These are phyloP conservation scores for Saitozyma podzolica DNA, from an alignment of 768 basidiomycete species.

Conservation along the genomic window DNA sequence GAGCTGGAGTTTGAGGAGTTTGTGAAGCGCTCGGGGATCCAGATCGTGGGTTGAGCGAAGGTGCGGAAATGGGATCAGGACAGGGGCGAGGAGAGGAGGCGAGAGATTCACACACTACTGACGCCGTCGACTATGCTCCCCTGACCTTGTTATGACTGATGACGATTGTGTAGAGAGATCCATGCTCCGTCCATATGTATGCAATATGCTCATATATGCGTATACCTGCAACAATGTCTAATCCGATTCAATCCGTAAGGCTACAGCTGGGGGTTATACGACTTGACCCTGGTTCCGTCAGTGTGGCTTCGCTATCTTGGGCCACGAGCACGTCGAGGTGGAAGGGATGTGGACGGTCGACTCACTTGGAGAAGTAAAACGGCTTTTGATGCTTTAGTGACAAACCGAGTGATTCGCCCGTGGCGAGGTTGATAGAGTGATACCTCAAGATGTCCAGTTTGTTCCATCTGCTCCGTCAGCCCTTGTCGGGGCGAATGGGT, in stretches of 20 bases:
- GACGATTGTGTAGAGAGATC: too few species aligned
- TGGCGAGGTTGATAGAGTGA: slow-evolving; percentile 71
- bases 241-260: too few species aligned
- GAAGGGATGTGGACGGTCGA: slow-evolving; percentile 39
- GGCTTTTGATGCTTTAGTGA: slow-evolving; percentile 78
- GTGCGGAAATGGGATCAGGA: not conserved
- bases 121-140: too few species aligned
- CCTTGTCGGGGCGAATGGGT: too few species aligned
- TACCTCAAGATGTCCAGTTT: slow-evolving; percentile 73
- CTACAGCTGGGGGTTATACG: slow-evolving; percentile 25
- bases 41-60: not conserved
- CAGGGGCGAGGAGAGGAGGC: not conserved
- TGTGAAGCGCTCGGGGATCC: too few species aligned
- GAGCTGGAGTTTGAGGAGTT: too few species aligned
- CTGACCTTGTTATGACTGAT: too few species aligned
- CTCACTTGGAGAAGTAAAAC: slow-evolving; percentile 88
- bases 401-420: slow-evolving; percentile 69
- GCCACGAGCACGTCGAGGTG: too few species aligned
- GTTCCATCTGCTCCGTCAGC: slow-evolving; percentile 51
- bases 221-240: too few species aligned
- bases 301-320: not conserved
- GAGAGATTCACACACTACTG: not conserved
- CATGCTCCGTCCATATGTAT: too few species aligned
- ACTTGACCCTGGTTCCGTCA: slow-evolving; percentile 18
- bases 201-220: too few species aligned